phyloP scores from a whole-genome alignment of 306 rosid species.

The Pterocarpus macrocarpus region DNA sequence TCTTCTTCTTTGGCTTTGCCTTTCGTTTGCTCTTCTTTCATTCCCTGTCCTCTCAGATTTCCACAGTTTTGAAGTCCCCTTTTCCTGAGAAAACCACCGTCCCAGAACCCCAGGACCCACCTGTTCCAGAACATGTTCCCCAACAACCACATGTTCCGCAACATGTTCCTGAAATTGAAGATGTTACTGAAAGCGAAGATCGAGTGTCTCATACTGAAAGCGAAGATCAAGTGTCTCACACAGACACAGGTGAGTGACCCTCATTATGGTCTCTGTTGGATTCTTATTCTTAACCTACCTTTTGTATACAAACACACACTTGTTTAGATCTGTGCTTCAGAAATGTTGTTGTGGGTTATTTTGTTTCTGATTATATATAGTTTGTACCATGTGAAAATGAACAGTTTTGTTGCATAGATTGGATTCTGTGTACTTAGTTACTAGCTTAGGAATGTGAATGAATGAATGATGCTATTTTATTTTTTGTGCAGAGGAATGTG shows the following conservation, averaged over 20 bases:
- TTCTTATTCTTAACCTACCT: not conserved
- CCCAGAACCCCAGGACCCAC: not conserved
- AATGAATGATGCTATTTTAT: not conserved
- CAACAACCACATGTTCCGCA: not conserved
- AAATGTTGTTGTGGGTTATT: not conserved
- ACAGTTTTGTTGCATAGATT: not conserved
- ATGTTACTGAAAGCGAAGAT: conserved; percentile 27
- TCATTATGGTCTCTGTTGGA: not conserved
- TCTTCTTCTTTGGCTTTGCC: conserved; percentile 69
- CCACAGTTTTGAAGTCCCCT: conserved; percentile 60
- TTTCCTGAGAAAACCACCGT: conserved; percentile 51
- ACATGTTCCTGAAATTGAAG: conserved; percentile 21
- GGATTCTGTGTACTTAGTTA: not conserved
- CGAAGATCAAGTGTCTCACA: conserved; percentile 49
- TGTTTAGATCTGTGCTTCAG: conserved; percentile 40
- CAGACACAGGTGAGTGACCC: conserved; percentile 50
- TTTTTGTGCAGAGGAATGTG: conserved; percentile 68
- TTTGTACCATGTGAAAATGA: not conserved
- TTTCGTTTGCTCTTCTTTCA: conserved; percentile 66
- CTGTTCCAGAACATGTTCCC: conserved; percentile 25
- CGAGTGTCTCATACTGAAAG: conserved; percentile 42
- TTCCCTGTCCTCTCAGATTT: conserved; percentile 56
- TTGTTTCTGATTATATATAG: not conserved
- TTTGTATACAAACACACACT: not conserved
- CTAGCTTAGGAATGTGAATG: conserved; percentile 5